Evolutionary conservation across 768 basidiomycete genomes (phyloP), one percentile per base, ranked within the genome.

Genomic region (Scleroderma bovista): DNA sequence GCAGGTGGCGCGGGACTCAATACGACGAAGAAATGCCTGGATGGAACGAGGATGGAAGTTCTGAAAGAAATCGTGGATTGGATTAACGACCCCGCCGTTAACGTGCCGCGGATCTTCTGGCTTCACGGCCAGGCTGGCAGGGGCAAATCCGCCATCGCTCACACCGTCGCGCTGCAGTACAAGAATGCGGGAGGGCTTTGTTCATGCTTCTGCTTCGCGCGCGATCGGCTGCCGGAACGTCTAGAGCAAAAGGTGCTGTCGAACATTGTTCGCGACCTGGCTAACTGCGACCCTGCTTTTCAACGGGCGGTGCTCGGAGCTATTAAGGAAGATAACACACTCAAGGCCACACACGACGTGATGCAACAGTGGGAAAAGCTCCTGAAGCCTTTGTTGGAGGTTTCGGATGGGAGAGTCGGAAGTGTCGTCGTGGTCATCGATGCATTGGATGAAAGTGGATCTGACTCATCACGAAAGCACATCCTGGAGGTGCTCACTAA

Each of bases 401-500:
- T 59, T 22, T 46, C 41, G 12, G 47, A 53, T 17, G 20, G 51
- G 24, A 56, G 51, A 6, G 59, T 56, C 11, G n/a, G n/a, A n/a
- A n/a, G n/a, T n/a, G n/a, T n/a, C n/a, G 39, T 22, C 8, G 9
- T 40, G 39, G 39, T 40, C 5, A n/a, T 40, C 17, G 39, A 40
- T 20, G 39, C 39, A 15, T 22, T 40, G 39, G 39, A 40, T 22
- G 39, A 19, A 10, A 40, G 39, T 22, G 39, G n/a, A 1, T 12
- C 10, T 17, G 39, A 40, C 24, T 19, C 15, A 6, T 19, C 38
- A 26, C 54, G 54, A 15, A 44, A 43, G 16, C 31, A 20, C 3
- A 50, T 66, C 34, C 56, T 67, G 24, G 6, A 12, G 6, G 31
- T 51, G n/a, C 67, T 73, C 5, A n/a, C 24, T 1, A 72, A 75